phyloP scores from a whole-genome alignment of 78 protist genomes.

The Carpediemonas membranifera region DNA sequence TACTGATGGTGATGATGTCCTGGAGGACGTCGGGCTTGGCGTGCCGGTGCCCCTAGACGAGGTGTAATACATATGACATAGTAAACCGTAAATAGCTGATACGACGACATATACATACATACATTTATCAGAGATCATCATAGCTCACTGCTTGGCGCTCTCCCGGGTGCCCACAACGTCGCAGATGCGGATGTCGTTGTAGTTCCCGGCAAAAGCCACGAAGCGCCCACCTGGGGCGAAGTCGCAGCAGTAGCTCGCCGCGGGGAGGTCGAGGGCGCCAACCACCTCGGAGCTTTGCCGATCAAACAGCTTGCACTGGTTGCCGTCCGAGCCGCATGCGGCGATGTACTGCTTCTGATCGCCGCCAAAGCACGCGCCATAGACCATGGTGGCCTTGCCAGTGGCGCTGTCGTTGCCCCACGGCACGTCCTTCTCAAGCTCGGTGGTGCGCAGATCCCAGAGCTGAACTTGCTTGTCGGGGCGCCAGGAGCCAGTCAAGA shows the following conservation, averaged over 20 bases:
- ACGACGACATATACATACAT: too few relatives aligned
- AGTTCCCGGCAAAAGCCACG: constrained; percentile 9
- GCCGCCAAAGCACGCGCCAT: background rate
- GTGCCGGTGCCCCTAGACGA: too few relatives aligned
- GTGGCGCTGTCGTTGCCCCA: background rate
- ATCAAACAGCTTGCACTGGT: constrained; percentile 12
- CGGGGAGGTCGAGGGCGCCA: background rate
- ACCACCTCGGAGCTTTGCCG: background rate
- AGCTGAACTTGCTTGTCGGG: background rate
- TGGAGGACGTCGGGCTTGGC: too few relatives aligned
- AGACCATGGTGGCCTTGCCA: background rate
- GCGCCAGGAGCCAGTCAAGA: constrained; percentile 24
- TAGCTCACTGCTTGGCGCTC: too few relatives aligned
- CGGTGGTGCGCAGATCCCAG: constrained; percentile 8
- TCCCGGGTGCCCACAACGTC: too few relatives aligned
- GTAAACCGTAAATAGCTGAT: too few relatives aligned
- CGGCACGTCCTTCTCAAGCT: background rate
- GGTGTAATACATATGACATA: too few relatives aligned
- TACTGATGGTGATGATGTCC: too few relatives aligned
- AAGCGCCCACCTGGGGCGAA: background rate
- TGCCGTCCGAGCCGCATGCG: constrained; percentile 25
- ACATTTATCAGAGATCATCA: too few relatives aligned
- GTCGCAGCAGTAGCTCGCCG: constrained; percentile 11
- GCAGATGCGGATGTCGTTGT: too few relatives aligned
- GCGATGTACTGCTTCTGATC: background rate